Percentiles rank a stretch among this genome's conserved stretches.
Evolutionary conservation across 2,329 filamentous ascomycete species (phyloP).

Genomic region (Periconia digitata): DNA sequence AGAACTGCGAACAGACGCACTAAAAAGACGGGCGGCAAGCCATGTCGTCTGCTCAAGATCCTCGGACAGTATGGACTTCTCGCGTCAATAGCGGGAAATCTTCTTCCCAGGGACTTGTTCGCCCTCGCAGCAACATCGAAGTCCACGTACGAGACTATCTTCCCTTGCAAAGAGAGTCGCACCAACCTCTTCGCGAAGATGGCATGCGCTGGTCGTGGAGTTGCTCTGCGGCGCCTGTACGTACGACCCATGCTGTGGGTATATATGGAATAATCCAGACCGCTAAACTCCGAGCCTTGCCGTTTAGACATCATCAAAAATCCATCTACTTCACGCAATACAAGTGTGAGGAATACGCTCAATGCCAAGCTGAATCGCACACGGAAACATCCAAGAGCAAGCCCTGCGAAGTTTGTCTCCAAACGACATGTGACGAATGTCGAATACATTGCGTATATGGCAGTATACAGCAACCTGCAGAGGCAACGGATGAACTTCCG

Average conservation of each 20-base stretch:
- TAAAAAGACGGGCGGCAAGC: background rate
- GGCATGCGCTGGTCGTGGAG: conserved; percentile 28
- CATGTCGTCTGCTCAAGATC: conserved; percentile 20
- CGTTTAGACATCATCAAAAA: conserved; percentile 19
- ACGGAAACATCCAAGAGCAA: conserved; percentile 15
- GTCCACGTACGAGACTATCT: conserved; percentile 23
- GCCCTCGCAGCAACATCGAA: conserved; percentile 33
- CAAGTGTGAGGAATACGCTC: conserved; percentile 23
- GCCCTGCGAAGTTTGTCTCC: conserved; percentile 28
- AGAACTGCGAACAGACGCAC: conserved; percentile 6
- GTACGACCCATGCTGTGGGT: background rate
- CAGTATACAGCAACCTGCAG: conserved; percentile 25
- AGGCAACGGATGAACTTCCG: conserved; percentile 30
- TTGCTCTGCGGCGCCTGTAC: conserved; percentile 19
- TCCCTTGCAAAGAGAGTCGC: conserved; percentile 24
- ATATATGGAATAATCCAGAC: background rate
- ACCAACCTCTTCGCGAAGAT: conserved; percentile 29
- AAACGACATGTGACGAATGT: conserved; percentile 39
- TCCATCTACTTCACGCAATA: conserved; percentile 25
- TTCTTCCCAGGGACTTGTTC: conserved; percentile 29
- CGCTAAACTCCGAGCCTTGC: background rate
- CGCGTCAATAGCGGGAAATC: conserved; percentile 21
- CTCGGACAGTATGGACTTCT: conserved; percentile 34
- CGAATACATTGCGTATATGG: conserved; percentile 39
- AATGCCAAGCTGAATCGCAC: conserved; percentile 19